Evolutionary conservation across 2,329 filamentous ascomycete species (phyloP).

Genomic region (Monosporascus sp.): DNA sequence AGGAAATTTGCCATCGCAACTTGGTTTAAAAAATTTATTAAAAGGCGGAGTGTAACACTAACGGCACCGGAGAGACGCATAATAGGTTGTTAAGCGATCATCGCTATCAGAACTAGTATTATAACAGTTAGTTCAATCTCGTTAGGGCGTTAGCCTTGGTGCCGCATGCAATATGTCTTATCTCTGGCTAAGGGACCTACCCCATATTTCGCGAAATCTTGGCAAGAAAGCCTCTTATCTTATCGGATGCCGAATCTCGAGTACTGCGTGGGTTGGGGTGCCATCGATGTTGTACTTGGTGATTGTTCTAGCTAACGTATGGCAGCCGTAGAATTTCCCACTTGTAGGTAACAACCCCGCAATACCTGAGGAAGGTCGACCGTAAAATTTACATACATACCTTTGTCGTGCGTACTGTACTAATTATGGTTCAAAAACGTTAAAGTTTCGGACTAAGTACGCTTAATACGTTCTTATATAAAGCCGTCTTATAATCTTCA

Average conservation of each 20-base stretch:
- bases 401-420: too few relatives aligned
- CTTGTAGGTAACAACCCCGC: too few relatives aligned
- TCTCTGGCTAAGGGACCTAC: neutral
- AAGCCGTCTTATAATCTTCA: too few relatives aligned
- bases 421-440: too few relatives aligned
- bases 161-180: constrained; percentile 5
- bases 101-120: neutral
- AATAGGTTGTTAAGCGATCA: neutral
- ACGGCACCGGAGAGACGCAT: neutral
- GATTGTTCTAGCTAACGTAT: too few relatives aligned
- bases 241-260: constrained; percentile 1
- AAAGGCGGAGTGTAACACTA: constrained; percentile 11
- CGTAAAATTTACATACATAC: too few relatives aligned
- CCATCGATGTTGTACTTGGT: too few relatives aligned
- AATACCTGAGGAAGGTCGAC: too few relatives aligned
- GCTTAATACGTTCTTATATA: too few relatives aligned
- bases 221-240: constrained; percentile 15
- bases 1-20: constrained; percentile 3
- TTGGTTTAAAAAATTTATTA: constrained; percentile 9
- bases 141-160: neutral
- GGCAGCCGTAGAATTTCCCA: too few relatives aligned
- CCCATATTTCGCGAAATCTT: constrained; percentile 13
- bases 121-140: neutral
- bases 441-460: too few relatives aligned
- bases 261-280: neutral